Evolutionary conservation across 495 filamentous ascomycete genomes (phyloP).

Genomic region (Neurospora sp.): DNA sequence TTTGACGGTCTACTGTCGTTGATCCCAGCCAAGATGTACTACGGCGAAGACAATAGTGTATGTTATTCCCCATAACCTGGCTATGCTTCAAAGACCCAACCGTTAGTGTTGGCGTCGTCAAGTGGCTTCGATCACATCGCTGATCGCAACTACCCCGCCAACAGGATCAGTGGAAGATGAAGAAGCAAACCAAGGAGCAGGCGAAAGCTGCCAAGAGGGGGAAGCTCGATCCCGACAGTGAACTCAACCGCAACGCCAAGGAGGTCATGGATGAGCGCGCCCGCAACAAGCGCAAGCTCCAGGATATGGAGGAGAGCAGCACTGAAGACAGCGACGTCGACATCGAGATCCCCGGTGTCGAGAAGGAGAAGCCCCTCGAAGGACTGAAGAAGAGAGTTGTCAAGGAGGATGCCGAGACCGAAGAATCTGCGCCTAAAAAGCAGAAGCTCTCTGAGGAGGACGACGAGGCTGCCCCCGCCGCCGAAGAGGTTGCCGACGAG

Average conservation of each 20-base stretch:
- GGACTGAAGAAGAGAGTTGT: slow-evolving; percentile 38
- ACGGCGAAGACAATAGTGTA: slow-evolving; percentile 78
- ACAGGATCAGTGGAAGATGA: slow-evolving; percentile 77
- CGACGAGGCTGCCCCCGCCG: slow-evolving; percentile 9
- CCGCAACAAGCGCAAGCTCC: slow-evolving; percentile 52
- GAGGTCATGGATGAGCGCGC: slow-evolving; percentile 77
- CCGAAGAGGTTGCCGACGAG: slow-evolving; percentile 5
- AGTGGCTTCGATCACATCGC: slow-evolving; percentile 5
- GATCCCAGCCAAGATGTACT: slow-evolving; percentile 89
- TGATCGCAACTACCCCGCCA: slow-evolving; percentile 8
- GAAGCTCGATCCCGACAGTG: slow-evolving; percentile 77
- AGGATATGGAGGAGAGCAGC: slow-evolving; percentile 20
- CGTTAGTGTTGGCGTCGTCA: slow-evolving; percentile 7
- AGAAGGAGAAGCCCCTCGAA: slow-evolving; percentile 43
- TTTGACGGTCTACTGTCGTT: slow-evolving; percentile 88
- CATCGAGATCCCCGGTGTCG: slow-evolving; percentile 32
- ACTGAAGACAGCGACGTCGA: slow-evolving; percentile 28
- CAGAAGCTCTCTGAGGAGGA: slow-evolving; percentile 16
- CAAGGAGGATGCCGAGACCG: slow-evolving; percentile 23
- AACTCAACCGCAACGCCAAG: slow-evolving; percentile 59
- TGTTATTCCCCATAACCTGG: slow-evolving; percentile 25
- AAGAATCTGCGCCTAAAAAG: slow-evolving; percentile 22
- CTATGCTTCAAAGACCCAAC: not conserved
- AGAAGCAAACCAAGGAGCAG: slow-evolving; percentile 80
- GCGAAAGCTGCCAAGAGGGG: slow-evolving; percentile 65